A percentile compares a stretch with the other conserved stretches of the same genome.
Conservation (phyloP, 2,329 filamentous ascomycete species). For the Pleoardoris graminearum region DNA sequence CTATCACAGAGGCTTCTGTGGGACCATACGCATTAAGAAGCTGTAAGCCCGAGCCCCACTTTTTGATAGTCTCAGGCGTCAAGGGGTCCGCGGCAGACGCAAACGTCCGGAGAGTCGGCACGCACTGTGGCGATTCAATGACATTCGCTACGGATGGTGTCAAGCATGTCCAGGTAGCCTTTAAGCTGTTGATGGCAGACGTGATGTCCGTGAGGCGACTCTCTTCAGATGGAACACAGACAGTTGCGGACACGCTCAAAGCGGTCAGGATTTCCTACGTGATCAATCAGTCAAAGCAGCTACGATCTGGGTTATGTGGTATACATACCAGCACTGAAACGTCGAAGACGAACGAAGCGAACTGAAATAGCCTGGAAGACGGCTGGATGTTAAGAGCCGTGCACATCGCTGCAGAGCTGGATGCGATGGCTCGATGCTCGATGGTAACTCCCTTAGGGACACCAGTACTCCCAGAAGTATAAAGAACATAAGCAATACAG, state of each 20-base stretch:
- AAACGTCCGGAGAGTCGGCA: conserved; percentile 47
- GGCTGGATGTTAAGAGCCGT: conserved; percentile 32
- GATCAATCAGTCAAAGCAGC: neutral
- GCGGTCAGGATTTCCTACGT: conserved; percentile 36
- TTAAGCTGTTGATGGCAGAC: conserved; percentile 35
- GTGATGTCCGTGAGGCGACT: conserved; percentile 52
- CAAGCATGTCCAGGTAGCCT: conserved; percentile 38
- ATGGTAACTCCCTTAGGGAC: conserved; percentile 38
- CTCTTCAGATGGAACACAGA: conserved; percentile 42
- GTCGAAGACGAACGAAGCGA: conserved; percentile 42
- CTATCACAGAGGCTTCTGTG: conserved; percentile 33
- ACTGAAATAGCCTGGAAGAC: conserved; percentile 40
- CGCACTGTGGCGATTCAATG: conserved; percentile 30
- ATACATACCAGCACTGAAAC: conserved; percentile 28
- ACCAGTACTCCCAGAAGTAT: conserved; percentile 42
- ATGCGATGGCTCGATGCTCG: conserved; percentile 33
- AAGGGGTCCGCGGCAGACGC: conserved; percentile 35
- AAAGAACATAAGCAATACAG: conserved; percentile 35
- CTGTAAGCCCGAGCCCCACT: conserved; percentile 28
- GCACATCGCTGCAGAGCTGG: conserved; percentile 34
- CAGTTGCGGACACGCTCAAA: conserved; percentile 35
- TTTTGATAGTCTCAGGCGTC: conserved; percentile 30
- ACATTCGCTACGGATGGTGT: conserved; percentile 44
- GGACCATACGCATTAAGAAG: conserved; percentile 38
- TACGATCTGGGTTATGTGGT: neutral